These are phyloP conservation scores for Cordyceps farinosa DNA, from an alignment of 2,329 filamentous ascomycete genomes.

Conservation along the genomic window DNA sequence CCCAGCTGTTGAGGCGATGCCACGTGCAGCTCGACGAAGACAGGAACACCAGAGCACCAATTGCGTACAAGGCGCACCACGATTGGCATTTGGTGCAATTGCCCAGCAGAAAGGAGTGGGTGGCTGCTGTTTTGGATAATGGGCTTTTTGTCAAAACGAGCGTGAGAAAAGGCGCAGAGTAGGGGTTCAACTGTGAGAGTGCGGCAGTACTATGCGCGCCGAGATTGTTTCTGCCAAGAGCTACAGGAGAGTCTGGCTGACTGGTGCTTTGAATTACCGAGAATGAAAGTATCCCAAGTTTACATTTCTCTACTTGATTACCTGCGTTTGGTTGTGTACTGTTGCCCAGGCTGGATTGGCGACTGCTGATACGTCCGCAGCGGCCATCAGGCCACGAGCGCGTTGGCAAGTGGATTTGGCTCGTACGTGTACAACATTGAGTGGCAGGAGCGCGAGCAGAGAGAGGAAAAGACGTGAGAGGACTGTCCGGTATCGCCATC, in stretches of 20 bases:
- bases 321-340: no score
- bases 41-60: neutral
- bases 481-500: neutral
- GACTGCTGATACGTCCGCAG: no score
- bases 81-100: neutral
- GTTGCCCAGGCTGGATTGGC: no score
- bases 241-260: no score
- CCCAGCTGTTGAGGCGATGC: conserved; percentile 13
- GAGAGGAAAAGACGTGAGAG: neutral
- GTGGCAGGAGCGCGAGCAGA: neutral
- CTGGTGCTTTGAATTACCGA: no score
- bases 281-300: no score
- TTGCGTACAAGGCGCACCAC: neutral
- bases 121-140: neutral
- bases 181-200: no score
- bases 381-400: no score
- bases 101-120: neutral
- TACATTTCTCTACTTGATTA: no score
- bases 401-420: neutral
- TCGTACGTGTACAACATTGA: neutral
- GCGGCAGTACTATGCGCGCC: no score
- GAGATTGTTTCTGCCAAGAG: no score
- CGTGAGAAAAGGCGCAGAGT: no score
- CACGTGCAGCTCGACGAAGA: neutral
- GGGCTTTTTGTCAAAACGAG: neutral